A percentile compares a stretch with the other conserved stretches of the same genome.
phyloP scores from a whole-genome alignment of 1,284 basidiomycete species.

The Trametes versicolor region DNA sequence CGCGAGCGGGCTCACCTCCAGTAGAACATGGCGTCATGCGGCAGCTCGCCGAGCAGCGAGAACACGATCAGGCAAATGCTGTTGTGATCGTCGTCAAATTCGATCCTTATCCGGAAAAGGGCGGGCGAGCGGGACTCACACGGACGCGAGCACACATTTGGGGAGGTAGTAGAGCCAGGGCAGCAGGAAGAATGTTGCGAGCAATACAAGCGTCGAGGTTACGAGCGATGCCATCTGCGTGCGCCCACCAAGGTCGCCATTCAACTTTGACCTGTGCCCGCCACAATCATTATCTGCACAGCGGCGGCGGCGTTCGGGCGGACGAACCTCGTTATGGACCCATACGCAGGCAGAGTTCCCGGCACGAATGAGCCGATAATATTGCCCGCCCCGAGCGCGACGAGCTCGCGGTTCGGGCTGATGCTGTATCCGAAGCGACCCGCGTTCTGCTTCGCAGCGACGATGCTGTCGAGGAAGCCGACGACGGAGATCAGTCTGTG shows the following conservation, averaged over 20 bases:
- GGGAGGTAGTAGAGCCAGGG: conserved; percentile 83
- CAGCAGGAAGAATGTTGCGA: conserved; percentile 89
- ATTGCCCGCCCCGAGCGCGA: conserved; percentile 88
- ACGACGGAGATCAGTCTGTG: conserved; percentile 76
- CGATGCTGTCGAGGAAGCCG: conserved; percentile 85
- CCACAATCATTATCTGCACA: conserved; percentile 7
- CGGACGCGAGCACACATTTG: conserved; percentile 82
- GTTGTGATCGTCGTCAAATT: conserved; percentile 41
- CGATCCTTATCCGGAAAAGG: background rate
- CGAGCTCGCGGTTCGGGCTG: conserved; percentile 91
- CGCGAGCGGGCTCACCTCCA: conserved; percentile 65
- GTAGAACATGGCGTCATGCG: conserved; percentile 87
- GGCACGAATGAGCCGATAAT: conserved; percentile 82
- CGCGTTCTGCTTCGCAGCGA: conserved; percentile 89
- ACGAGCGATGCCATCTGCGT: conserved; percentile 91
- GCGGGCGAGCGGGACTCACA: conserved; percentile 55
- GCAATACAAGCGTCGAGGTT: conserved; percentile 77
- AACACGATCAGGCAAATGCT: conserved; percentile 88
- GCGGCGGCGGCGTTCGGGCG: background rate
- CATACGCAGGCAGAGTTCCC: conserved; percentile 89
- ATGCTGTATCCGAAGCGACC: conserved; percentile 87
- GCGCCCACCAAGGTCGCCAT: conserved; percentile 86
- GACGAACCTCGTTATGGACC: conserved; percentile 82
- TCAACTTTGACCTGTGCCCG: conserved; percentile 76
- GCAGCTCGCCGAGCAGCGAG: conserved; percentile 85